A percentile compares a stretch with the other conserved stretches of the same genome.
phyloP scores from a whole-genome alignment of 768 basidiomycete genomes.

The Tulasnella calospora region DNA sequence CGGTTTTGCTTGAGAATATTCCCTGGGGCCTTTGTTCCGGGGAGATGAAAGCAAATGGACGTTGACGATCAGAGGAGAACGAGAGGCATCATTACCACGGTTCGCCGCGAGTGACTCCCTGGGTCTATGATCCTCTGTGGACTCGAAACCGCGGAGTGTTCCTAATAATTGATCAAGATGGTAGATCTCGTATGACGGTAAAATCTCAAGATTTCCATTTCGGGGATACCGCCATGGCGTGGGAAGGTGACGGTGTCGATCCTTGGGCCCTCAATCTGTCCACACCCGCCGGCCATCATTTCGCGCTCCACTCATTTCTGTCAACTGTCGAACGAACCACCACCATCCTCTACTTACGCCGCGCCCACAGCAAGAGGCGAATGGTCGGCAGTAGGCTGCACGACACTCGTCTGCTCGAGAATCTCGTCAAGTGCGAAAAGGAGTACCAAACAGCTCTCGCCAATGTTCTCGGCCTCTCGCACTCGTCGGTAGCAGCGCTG shows the following conservation, averaged over 20 bases:
- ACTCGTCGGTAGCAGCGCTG: slow-evolving; percentile 58
- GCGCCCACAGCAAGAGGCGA: not conserved
- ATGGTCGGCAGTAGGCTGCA: slow-evolving; percentile 66
- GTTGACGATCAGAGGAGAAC: too few relatives aligned
- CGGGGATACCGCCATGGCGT: not conserved
- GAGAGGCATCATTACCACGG: too few relatives aligned
- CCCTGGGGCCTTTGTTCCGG: too few relatives aligned
- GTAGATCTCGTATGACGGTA: not conserved
- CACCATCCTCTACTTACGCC: not conserved
- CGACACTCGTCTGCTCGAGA: slow-evolving; percentile 65
- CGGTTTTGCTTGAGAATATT: not conserved
- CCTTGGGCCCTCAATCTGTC: not conserved
- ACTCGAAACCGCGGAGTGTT: too few relatives aligned
- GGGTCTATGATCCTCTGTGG: too few relatives aligned
- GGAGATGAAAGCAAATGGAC: too few relatives aligned
- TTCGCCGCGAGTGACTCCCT: too few relatives aligned
- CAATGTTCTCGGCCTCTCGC: slow-evolving; percentile 53
- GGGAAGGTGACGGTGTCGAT: not conserved
- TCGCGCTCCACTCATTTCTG: not conserved
- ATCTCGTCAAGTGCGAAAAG: slow-evolving; percentile 65
- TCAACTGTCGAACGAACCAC: not conserved
- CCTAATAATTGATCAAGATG: too few relatives aligned
- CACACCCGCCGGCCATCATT: not conserved
- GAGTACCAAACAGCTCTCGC: slow-evolving; percentile 60
- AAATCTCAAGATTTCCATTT: not conserved